These are phyloP conservation scores for Cyclotella atomus DNA, from an alignment of 108 stramenopile species.

Conservation along the genomic window DNA sequence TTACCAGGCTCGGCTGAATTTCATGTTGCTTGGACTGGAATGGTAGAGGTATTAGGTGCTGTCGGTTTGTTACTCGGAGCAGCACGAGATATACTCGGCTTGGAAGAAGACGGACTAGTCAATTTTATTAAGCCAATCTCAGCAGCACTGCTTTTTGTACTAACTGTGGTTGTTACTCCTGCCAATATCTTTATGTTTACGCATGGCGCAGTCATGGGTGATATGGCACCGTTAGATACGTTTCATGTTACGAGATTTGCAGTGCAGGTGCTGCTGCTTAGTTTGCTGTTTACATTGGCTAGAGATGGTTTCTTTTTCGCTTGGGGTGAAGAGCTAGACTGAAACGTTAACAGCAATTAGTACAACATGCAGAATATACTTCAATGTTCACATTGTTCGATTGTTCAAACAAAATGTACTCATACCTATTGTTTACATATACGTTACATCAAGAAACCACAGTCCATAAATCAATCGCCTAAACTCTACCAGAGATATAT, in stretches of 20 bases:
- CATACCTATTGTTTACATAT: conserved; percentile 1
- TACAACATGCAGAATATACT: too few species aligned
- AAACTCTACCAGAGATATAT: too few species aligned
- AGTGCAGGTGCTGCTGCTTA: conserved; percentile 30
- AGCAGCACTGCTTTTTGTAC: conserved; percentile 57
- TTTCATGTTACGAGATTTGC: conserved; percentile 34
- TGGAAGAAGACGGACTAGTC: conserved; percentile 13
- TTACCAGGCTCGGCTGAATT: conserved; percentile 74
- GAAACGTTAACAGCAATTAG: too few species aligned
- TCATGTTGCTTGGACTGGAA: conserved; percentile 79
- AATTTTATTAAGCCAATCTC: conserved; percentile 46
- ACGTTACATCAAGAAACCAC: too few species aligned
- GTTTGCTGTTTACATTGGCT: conserved; percentile 27
- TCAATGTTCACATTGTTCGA: too few species aligned
- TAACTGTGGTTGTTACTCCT: conserved; percentile 75
- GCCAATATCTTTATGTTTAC: conserved; percentile 89
- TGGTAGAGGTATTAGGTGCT: conserved; percentile 74
- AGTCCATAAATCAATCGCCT: too few species aligned
- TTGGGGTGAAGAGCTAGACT: conserved; percentile 46
- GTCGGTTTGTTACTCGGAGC: conserved; percentile 49
- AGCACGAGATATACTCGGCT: conserved; percentile 20
- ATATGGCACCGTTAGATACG: conserved; percentile 32
- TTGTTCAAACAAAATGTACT: neutral
- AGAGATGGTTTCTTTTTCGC: conserved; percentile 43
- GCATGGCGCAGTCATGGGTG: conserved; percentile 66